Percentiles rank a stretch among this genome's conserved stretches.
Evolutionary conservation across 129 eudicot genomes (phyloP).

Genomic region (Smallanthus sonchifolius): DNA sequence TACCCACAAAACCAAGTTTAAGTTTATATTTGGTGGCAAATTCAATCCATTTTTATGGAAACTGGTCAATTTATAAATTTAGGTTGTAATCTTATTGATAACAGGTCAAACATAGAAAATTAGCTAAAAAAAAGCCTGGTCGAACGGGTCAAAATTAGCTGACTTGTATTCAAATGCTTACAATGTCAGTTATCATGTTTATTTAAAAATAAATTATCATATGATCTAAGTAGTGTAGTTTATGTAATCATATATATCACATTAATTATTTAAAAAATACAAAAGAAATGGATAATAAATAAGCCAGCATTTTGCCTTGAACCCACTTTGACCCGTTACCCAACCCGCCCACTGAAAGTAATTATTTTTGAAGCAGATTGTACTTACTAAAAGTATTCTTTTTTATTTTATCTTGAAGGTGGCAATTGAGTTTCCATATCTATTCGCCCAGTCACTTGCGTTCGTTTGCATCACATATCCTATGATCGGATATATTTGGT

Average conservation of each 20-base stretch:
- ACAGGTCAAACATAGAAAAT: not conserved
- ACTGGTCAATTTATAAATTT: not conserved
- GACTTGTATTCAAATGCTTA: not conserved
- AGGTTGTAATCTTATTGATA: not conserved
- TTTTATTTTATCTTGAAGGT: constrained; percentile 17
- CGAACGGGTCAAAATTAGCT: not conserved
- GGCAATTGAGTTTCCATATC: constrained; percentile 30
- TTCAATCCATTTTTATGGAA: not conserved
- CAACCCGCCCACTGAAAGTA: not conserved
- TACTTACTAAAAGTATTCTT: not conserved
- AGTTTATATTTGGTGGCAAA: not conserved
- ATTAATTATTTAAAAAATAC: not conserved
- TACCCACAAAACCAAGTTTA: not conserved
- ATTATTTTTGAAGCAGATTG: not conserved
- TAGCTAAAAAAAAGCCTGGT: not conserved
- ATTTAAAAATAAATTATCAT: not conserved
- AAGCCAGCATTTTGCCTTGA: not conserved
- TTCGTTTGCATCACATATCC: constrained; percentile 30
- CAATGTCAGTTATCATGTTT: not conserved
- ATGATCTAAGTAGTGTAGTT: not conserved
- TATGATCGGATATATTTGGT: constrained; percentile 28
- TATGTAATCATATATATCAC: not conserved
- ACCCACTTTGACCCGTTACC: not conserved
- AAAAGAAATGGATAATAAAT: not conserved
- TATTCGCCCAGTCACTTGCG: constrained; percentile 19